Evolutionary conservation across 805 yeast genomes (phyloP).

Genomic region (Lipomyces orientalis): DNA sequence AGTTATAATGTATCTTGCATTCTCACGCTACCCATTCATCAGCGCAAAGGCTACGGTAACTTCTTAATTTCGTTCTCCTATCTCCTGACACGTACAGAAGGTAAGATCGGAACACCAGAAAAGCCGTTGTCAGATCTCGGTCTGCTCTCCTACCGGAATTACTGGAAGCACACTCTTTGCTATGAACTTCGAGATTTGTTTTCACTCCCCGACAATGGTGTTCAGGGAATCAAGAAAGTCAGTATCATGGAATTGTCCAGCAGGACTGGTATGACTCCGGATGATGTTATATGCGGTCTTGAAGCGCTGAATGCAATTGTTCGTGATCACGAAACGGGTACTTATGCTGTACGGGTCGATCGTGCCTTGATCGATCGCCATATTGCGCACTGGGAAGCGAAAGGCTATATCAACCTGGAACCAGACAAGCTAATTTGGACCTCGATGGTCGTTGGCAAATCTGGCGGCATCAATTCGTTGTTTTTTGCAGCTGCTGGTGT

Average conservation of each 20-base stretch:
- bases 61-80: slow-evolving; percentile 89
- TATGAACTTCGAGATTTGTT: slow-evolving; percentile 48
- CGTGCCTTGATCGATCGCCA: slow-evolving; percentile 51
- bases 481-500: slow-evolving; percentile 17
- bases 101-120: slow-evolving; percentile 89
- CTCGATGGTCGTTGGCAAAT: slow-evolving; percentile 81
- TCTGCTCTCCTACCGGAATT: slow-evolving; percentile 78
- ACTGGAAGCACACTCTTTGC: slow-evolving; percentile 78
- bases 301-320: slow-evolving; percentile 74
- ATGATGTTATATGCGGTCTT: slow-evolving; percentile 85
- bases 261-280: slow-evolving; percentile 81
- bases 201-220: slow-evolving; percentile 19
- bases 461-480: slow-evolving; percentile 66
- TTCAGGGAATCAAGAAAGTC: slow-evolving; percentile 21
- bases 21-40: slow-evolving; percentile 84
- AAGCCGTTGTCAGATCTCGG: slow-evolving; percentile 92
- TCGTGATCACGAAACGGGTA: slow-evolving; percentile 52
- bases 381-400: slow-evolving; percentile 59
- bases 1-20: slow-evolving; percentile 90
- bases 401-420: slow-evolving; percentile 58
- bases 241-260: slow-evolving; percentile 68
- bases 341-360: slow-evolving; percentile 62
- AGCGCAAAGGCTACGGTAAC: slow-evolving; percentile 87
- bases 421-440: slow-evolving; percentile 72
- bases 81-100: slow-evolving; percentile 73